Evolutionary conservation across 2,329 filamentous ascomycete genomes (phyloP), one percentile per base, ranked within the genome.

Genomic region (Colletotrichum paranaense): DNA sequence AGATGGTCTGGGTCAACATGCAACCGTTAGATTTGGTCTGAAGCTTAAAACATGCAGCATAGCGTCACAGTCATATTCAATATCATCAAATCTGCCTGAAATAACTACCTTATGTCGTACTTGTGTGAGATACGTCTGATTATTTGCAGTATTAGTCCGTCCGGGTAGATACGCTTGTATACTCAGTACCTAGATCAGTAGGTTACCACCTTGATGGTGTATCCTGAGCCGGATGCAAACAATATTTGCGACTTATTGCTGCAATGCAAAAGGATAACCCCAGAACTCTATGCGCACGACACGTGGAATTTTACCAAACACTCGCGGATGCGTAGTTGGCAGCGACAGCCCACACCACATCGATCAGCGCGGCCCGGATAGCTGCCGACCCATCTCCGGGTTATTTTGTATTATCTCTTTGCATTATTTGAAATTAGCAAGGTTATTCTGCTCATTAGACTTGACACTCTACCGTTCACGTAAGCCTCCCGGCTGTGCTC

Each of bases 351-450:
- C 12, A 42, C 42, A 22, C 42, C 46, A 63, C 46, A 26, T 32
- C 52, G 53, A 63, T 38, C 32, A 56, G 26, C 14, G 28, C 42
- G 5, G 62, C 70, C 53, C 46, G 26, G 35, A 70, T 73, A 53
- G 32, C 12, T 46, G n/a, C 59, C 42, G 38, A 9, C 42, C 42
- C 19, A n/a, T 49, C 42, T 49, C 19, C 9, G 19, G 38, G 8
- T 49, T 49, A 3, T 26, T 2, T 9, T 22, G 32, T 35, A 26
- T 63, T 19, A n/a, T 16, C n/a, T 24, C 16, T 19, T 24, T 35
- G 63, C 68, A 67, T 57, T 38, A 52, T 53, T 52, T 62, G 24
- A 58, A 57, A 68, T 63, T 52, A 28, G n/a, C 16, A 19, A 62
- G 42, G 11, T 5, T 52, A 49, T 7, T 22, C 46, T 35, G 35